These are phyloP conservation scores for Neospora caninum DNA, from an alignment of 169 alveolate genomes.

Conservation along the genomic window DNA sequence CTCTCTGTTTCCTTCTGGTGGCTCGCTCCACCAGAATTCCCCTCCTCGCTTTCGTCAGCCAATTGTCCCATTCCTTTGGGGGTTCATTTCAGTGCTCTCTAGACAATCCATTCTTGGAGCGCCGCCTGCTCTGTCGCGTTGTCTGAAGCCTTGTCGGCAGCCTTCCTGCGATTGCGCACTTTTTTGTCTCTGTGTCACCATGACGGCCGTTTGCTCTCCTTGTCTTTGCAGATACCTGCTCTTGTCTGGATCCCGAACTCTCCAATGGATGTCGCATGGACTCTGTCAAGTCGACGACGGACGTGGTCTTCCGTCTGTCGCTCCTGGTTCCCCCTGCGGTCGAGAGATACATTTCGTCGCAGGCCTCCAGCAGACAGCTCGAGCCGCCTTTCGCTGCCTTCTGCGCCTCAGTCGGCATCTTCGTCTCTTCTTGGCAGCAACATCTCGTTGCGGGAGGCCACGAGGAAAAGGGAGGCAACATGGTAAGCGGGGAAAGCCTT, in stretches of 20 bases:
- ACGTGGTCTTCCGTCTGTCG: constrained; percentile 53
- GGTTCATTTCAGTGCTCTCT: no score
- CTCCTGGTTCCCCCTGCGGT: constrained; percentile 59
- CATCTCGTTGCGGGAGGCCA: constrained; percentile 65
- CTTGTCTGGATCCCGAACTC: constrained; percentile 2
- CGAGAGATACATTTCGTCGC: background rate
- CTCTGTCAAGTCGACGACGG: constrained; percentile 52
- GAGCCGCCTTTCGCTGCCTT: constrained; percentile 57
- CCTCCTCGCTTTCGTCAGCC: no score
- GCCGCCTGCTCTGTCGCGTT: no score
- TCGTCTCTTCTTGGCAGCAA: constrained; percentile 66
- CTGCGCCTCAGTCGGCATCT: constrained; percentile 62
- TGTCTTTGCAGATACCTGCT: background rate
- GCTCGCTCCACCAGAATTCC: no score
- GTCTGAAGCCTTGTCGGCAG: no score
- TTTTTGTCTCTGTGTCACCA: background rate
- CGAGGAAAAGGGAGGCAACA: constrained; percentile 20
- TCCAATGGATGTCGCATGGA: constrained; percentile 58
- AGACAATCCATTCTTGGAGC: no score
- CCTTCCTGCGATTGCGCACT: no score
- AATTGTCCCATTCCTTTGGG: no score
- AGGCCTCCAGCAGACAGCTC: background rate
- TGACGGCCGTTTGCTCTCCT: background rate
- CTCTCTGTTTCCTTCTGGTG: no score
- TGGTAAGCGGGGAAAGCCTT: background rate